Base-by-base conservation (phyloP, 2,329 filamentous ascomycete species). In the Pseudonectria foliicola region DNA sequence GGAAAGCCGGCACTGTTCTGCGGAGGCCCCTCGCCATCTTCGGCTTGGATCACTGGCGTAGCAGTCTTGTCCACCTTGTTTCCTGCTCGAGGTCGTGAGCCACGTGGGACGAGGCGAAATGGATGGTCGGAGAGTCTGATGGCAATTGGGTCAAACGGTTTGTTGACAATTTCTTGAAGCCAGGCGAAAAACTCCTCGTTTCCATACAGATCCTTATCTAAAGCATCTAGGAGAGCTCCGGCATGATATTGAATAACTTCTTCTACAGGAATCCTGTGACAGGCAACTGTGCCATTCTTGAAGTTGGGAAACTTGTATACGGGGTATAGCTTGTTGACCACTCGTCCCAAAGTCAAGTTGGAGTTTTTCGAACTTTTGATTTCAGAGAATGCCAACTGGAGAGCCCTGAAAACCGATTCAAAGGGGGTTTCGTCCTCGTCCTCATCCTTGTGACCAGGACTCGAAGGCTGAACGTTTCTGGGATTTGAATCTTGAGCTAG, bases 211-310 rank as follows among this genome's bases (percentile, higher is more conserved):
- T 44, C 44, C 4, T 49, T 45, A 25, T 59, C 56, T 2, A 71
- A 49, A 4, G 41, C 42, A 3, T 50, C 35, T 2, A 67, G 42
- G 6, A 76, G 54, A 6, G 61, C 60, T 4, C 44, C 45, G 2
- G 68, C 60, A 34, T 69, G 67, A 40, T 68, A 73, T 10, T 63
- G 56, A 3, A 70, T 47, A 3, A 73, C 48, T 25, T 72, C 64
- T 25, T 53, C 37, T 3, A 60, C 53, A 3, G 59, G 60, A 8
- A 73, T 59, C 30, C 53, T 66, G 46, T 68, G 66, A n/a, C 55
- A 50, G 13, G 53, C 59, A 5, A 27, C 53, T 13, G 59, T 31
- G 0, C 52, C 52, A 6, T 37, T 46, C 25, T 48, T 59, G 8
- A 35, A 42, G 10, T 38, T 29, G 18, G 31, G 15, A 16, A 43